Evolutionary conservation across 306 rosid genomes (phyloP).

Genomic region (Cucurbita maxima): DNA sequence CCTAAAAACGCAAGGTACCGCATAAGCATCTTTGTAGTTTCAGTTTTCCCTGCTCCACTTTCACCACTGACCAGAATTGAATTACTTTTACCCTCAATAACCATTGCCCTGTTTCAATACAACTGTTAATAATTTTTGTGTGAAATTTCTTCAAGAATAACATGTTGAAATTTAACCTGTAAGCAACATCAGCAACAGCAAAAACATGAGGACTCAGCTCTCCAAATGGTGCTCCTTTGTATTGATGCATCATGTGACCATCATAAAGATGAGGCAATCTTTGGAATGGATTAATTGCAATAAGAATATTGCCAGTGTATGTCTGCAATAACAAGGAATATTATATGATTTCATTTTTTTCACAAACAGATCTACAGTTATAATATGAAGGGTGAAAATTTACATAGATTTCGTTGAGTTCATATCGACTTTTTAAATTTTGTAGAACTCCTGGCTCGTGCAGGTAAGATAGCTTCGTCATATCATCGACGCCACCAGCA

Average conservation of each 20-base stretch:
- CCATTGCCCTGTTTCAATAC: constrained; percentile 67
- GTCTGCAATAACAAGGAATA: constrained; percentile 34
- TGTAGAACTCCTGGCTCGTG: constrained; percentile 96
- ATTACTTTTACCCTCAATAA: constrained; percentile 80
- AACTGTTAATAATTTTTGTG: constrained; percentile 7
- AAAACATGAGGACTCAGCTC: constrained; percentile 95
- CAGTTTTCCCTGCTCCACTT: constrained; percentile 99
- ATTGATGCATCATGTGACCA: constrained; percentile 95
- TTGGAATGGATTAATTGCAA: constrained; percentile 98
- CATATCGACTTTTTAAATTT: constrained; percentile 81
- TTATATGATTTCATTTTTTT: background rate
- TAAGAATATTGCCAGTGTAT: constrained; percentile 91
- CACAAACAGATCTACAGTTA: background rate
- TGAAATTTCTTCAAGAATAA: constrained; percentile 4
- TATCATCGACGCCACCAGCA: constrained; percentile 94
- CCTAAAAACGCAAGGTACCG: constrained; percentile 90
- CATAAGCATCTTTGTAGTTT: constrained; percentile 99
- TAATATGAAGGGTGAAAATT: constrained; percentile 3
- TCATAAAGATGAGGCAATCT: constrained; percentile 83
- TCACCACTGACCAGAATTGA: constrained; percentile 97
- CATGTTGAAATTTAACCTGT: constrained; percentile 41
- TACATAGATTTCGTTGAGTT: constrained; percentile 94
- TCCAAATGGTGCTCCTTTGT: constrained; percentile 96
- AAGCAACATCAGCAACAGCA: constrained; percentile 98
- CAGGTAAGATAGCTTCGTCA: constrained; percentile 93